Conservation (phyloP, 169 alveolate species). For the Ichthyophthirius multifiliis region DNA sequence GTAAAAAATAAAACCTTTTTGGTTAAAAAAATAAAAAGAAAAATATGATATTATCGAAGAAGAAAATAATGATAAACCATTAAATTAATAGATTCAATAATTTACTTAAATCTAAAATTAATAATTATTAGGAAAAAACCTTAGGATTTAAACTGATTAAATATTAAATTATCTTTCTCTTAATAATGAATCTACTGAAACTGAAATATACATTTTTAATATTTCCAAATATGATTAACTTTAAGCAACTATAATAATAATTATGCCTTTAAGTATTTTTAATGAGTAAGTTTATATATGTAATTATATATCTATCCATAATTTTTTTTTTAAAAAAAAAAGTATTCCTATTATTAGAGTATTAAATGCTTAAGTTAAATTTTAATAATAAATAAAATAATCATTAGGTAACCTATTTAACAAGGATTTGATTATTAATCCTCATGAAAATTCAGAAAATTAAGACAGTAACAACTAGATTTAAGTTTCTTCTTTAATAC, state of each 20-base stretch:
- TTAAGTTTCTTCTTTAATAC: background rate
- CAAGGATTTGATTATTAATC: background rate
- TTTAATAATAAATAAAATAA: background rate
- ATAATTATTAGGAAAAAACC: background rate
- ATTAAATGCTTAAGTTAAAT: background rate
- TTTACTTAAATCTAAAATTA: background rate
- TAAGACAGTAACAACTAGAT: background rate
- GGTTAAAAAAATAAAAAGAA: background rate
- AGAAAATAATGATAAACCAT: background rate
- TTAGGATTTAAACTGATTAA: background rate
- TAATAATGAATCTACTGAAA: background rate
- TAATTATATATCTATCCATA: background rate
- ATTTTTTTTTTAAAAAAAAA: background rate
- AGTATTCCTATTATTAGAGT: background rate
- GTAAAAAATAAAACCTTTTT: background rate
- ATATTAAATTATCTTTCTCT: background rate
- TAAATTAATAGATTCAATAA: background rate
- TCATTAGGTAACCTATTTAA: background rate
- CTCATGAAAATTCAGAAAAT: background rate
- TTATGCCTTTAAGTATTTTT: background rate
- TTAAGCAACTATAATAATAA: background rate
- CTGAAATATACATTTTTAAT: background rate
- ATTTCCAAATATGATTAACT: background rate
- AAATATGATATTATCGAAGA: background rate
- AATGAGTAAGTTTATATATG: background rate